A percentile compares a stretch with the other conserved stretches of the same genome.
Evolutionary conservation across 352 stramenopile species (phyloP).

Genomic region (Salisapilia sapeloensis): DNA sequence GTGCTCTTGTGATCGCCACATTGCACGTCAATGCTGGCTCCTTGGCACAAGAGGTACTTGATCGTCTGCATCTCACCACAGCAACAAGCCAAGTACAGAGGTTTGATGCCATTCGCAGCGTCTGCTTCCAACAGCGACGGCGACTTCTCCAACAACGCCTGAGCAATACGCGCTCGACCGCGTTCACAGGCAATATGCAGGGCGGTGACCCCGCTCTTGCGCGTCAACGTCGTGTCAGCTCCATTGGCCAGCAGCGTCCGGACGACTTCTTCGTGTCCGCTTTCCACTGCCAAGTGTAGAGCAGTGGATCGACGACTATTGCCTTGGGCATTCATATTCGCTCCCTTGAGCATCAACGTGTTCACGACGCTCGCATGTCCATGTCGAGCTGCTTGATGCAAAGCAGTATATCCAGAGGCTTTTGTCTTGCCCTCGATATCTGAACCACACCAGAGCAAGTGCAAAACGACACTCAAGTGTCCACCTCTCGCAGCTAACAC

Average conservation of each 20-base stretch:
- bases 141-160: conserved; percentile 19
- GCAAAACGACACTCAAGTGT: conserved; percentile 23
- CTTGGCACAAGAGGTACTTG: conserved; percentile 16
- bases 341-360: conserved; percentile 28
- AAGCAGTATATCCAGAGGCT: conserved; percentile 21
- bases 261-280: conserved; percentile 27
- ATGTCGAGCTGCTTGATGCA: conserved; percentile 32
- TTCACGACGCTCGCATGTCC: conserved; percentile 35
- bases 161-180: conserved; percentile 16
- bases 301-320: conserved; percentile 10
- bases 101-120: conserved; percentile 18
- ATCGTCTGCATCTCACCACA: conserved; percentile 26
- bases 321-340: conserved; percentile 24
- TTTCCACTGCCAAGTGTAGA: conserved; percentile 29
- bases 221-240: conserved; percentile 23
- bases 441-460: conserved; percentile 24
- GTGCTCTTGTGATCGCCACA: conserved; percentile 24
- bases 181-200: conserved; percentile 38
- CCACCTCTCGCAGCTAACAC: conserved; percentile 29
- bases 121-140: conserved; percentile 20
- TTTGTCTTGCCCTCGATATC: conserved; percentile 17
- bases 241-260: conserved; percentile 30
- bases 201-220: conserved; percentile 23
- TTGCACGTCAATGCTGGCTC: conserved; percentile 18
- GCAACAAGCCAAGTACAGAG: conserved; percentile 29